A percentile compares a stretch with the other conserved stretches of the same genome.
These are phyloP conservation scores for Populus simonii DNA, from an alignment of 345 rosid species.

Conservation along the genomic window DNA sequence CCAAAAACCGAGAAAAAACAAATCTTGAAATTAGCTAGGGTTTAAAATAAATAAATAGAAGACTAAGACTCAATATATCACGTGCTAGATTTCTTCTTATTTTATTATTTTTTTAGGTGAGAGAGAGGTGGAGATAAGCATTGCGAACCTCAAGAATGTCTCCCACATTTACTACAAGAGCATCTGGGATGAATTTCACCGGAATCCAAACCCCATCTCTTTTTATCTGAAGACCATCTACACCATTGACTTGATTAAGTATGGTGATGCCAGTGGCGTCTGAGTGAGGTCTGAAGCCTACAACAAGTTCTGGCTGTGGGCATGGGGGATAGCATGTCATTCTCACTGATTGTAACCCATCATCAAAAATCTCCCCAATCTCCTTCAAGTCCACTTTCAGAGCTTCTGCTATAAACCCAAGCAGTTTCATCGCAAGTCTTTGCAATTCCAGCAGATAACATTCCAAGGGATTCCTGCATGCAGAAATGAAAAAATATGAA, in stretches of 20 bases:
- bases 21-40: neutral
- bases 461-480: constrained; percentile 28
- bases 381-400: constrained; percentile 20
- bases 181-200: constrained; percentile 9
- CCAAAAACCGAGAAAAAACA: neutral
- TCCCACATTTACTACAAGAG: constrained; percentile 24
- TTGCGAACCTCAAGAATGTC: constrained; percentile 26
- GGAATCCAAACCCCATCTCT: constrained; percentile 25
- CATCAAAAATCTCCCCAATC: constrained; percentile 33
- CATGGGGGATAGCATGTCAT: constrained; percentile 32
- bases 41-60: neutral
- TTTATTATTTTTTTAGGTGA: too few species aligned
- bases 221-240: constrained; percentile 22
- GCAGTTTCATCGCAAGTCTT: constrained; percentile 28
- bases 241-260: constrained; percentile 24
- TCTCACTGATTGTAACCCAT: constrained; percentile 36
- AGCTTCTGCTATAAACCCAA: constrained; percentile 18
- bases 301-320: constrained; percentile 16
- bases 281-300: constrained; percentile 19
- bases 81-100: neutral
- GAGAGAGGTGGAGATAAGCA: neutral
- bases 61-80: neutral
- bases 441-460: constrained; percentile 26
- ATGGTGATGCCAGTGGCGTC: constrained; percentile 23
- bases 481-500: too few species aligned